Percentiles rank a stretch among this genome's conserved stretches.
phyloP scores from a whole-genome alignment of 352 stramenopile genomes.

The Phytopythium oedochilum region DNA sequence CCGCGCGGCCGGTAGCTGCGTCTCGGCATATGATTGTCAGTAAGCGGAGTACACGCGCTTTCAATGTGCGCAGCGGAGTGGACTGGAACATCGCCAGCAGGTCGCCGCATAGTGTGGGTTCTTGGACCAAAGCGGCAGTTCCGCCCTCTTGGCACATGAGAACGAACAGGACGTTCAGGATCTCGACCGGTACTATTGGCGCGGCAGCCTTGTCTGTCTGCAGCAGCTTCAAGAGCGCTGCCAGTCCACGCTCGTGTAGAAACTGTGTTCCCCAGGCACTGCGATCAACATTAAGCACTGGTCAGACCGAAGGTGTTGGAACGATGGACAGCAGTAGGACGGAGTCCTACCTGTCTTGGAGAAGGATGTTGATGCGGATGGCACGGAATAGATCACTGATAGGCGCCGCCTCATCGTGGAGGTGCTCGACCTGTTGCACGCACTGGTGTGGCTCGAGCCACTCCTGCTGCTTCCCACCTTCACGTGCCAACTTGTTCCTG shows the following conservation, averaged over 20 bases:
- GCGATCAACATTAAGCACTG: neutral
- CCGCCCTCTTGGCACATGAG: conserved; percentile 30
- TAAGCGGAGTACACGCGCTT: conserved; percentile 18
- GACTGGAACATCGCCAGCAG: conserved; percentile 25
- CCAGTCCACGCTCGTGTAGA: conserved; percentile 31
- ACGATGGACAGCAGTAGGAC: no score
- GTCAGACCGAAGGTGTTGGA: neutral
- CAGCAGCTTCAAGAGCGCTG: conserved; percentile 33
- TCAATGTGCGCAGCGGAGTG: conserved; percentile 13
- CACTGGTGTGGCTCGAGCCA: conserved; percentile 49
- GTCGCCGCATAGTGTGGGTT: conserved; percentile 20
- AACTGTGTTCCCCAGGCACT: conserved; percentile 61
- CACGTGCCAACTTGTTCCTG: conserved; percentile 39
- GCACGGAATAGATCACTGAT: conserved; percentile 49
- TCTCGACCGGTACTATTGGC: conserved; percentile 24
- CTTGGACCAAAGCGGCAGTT: conserved; percentile 23
- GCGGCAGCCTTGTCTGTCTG: conserved; percentile 17
- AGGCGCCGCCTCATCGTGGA: conserved; percentile 28
- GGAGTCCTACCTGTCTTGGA: conserved; percentile 31
- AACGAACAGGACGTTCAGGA: conserved; percentile 45
- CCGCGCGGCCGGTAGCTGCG: neutral
- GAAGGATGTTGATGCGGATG: conserved; percentile 58
- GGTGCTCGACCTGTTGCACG: conserved; percentile 34
- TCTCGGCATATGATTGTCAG: neutral
- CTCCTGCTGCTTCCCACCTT: conserved; percentile 24